Evolutionary conservation across 2,329 filamentous ascomycete species (phyloP), one percentile per base, ranked within the genome.

Genomic region (Ophiocordyceps camponoti-saundersi): DNA sequence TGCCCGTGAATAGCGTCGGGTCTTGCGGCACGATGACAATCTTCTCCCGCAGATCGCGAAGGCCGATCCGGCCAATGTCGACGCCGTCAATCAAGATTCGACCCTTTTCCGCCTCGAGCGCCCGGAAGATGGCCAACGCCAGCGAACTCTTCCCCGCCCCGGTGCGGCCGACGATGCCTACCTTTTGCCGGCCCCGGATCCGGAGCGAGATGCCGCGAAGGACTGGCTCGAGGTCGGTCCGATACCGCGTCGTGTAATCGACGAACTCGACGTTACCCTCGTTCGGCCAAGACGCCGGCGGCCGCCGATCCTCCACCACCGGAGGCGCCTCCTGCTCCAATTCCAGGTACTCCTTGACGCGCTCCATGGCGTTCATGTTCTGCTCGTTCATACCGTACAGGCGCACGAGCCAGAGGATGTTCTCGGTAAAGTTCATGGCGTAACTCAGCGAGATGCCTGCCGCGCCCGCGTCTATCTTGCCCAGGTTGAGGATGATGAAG

Each of bases 11-110:
- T 1, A 96, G 72, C 0, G 90, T 96, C 47, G 86, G 92, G 59
- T 98, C 92, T 67, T 98, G 92, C 26, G 92, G 92, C 48, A 98
- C 92, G 64, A 98, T 96, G 0, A 93, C 95, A 56, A 98, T 93
- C 44, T 85, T 82, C 65, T 94, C 84, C 47, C 92, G 84, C 56
- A 98, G 70, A 64, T 96, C 90, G 52, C 86, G 84, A n/a, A 98
- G 75, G 7, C 92, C 92, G 52, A 98, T 95, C 51, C 73, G 69
- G 45, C 86, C 81, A 58, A 96, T 87, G 57, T 96, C 86, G n/a
- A 98, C 68, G 51, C 81, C 83, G 54, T 98, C 92, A 47, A 98
- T 86, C 20, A 93, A 59, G 51, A 98, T 95, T 61, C 83, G 85
- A 56, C 92, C 92, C 53, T 78, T 74, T 56, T 95, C 88, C 1